Evolutionary conservation across 106 monocot species (phyloP).

Genomic region (Xerophyta viscosa): DNA sequence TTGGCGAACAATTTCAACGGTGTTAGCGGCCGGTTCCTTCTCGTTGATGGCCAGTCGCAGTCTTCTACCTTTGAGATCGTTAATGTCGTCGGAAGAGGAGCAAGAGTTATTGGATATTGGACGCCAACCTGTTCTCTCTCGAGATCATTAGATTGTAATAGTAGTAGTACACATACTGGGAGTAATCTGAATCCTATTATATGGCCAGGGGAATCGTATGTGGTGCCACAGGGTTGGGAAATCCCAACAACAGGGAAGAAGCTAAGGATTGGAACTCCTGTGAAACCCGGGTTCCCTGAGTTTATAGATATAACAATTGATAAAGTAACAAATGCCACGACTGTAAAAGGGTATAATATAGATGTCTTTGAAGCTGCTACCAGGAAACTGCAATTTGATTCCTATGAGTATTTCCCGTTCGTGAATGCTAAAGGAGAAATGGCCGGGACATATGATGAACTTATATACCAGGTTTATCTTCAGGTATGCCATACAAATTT

Average conservation of each 20-base stretch:
- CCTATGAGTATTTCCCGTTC: conserved; percentile 23
- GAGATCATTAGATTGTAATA: neutral
- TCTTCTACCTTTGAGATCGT: neutral
- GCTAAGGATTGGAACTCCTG: conserved; percentile 24
- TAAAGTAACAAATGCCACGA: neutral
- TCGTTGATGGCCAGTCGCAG: neutral
- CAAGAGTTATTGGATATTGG: conserved; percentile 1
- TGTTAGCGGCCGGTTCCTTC: neutral
- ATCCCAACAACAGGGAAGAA: conserved; percentile 15
- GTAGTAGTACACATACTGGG: neutral
- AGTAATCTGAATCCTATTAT: conserved; percentile 7
- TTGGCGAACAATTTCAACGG: neutral
- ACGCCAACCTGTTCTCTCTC: neutral
- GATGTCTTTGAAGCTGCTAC: conserved; percentile 31
- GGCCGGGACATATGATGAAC: conserved; percentile 7
- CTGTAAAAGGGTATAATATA: conserved; percentile 24
- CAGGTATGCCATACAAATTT: too few relatives aligned
- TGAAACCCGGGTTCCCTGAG: conserved; percentile 11
- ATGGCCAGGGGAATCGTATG: conserved; percentile 26
- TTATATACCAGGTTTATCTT: conserved; percentile 16
- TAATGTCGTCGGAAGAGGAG: conserved; percentile 1
- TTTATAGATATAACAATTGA: conserved; percentile 17
- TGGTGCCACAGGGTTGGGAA: conserved; percentile 22
- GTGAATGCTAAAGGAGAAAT: neutral
- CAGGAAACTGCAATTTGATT: conserved; percentile 16